These are phyloP conservation scores for Oemleria cerasiformis DNA, from an alignment of 306 rosid species.

Conservation along the genomic window DNA sequence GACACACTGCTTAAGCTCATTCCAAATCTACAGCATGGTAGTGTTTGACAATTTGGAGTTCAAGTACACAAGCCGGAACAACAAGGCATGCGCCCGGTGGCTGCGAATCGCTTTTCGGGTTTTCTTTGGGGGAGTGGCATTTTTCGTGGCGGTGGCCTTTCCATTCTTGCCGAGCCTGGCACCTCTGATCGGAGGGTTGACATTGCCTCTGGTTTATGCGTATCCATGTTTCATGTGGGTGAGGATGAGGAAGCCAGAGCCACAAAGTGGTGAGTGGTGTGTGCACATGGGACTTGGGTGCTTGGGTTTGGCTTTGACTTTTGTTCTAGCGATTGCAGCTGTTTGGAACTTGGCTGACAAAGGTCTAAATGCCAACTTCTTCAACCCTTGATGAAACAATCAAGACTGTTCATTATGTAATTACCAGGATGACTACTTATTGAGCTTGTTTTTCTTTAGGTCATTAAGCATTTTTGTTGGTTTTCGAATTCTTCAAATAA, in stretches of 20 bases:
- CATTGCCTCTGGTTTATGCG: conserved; percentile 57
- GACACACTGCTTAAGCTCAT: conserved; percentile 42
- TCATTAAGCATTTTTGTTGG: too few species aligned
- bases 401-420: background rate
- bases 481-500: too few species aligned
- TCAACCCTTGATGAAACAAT: conserved; percentile 32
- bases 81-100: conserved; percentile 37
- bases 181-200: conserved; percentile 48
- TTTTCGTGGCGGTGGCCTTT: conserved; percentile 47
- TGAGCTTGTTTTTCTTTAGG: too few species aligned
- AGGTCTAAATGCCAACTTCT: conserved; percentile 60
- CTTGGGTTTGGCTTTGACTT: conserved; percentile 42
- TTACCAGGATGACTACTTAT: background rate
- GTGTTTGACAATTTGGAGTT: conserved; percentile 68
- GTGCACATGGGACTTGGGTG: conserved; percentile 47
- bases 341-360: conserved; percentile 30
- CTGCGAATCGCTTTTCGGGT: conserved; percentile 37
- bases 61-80: conserved; percentile 40
- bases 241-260: conserved; percentile 47
- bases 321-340: conserved; percentile 43
- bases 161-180: conserved; percentile 57
- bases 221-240: conserved; percentile 88
- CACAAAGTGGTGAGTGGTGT: conserved; percentile 29
- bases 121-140: conserved; percentile 52
- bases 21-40: conserved; percentile 63